Conservation (phyloP, 768 basidiomycete species). For the Mycena crocata region DNA sequence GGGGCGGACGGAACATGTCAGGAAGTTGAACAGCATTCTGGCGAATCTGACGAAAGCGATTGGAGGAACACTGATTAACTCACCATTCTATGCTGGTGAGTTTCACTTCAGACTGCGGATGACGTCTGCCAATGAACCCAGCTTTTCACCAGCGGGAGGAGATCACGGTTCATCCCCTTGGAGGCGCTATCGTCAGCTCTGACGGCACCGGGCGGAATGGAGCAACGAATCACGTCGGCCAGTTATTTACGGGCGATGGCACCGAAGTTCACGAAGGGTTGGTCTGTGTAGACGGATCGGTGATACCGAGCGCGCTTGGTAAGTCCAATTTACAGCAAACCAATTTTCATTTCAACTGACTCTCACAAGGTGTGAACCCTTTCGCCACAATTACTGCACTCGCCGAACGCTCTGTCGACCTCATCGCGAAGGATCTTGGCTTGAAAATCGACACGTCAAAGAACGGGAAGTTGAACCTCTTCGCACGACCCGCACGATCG, state of each 20-base stretch:
- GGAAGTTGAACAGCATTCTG: constrained; percentile 27
- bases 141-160: constrained; percentile 26
- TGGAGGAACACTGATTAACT: constrained; percentile 31
- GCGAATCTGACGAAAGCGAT: constrained; percentile 32
- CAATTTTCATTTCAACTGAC: not conserved
- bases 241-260: constrained; percentile 29
- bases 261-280: constrained; percentile 30
- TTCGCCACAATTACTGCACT: constrained; percentile 36
- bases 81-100: constrained; percentile 31
- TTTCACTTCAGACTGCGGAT: not conserved
- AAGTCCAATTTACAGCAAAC: not conserved
- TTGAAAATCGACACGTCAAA: constrained; percentile 1
- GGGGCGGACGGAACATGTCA: constrained; percentile 29
- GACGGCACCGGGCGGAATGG: constrained; percentile 32
- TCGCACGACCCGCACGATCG: constrained; percentile 24
- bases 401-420: constrained; percentile 32
- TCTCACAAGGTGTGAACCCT: constrained; percentile 28
- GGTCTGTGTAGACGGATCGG: constrained; percentile 33
- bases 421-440: constrained; percentile 7
- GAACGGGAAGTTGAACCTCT: constrained; percentile 30
- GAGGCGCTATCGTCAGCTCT: constrained; percentile 33
- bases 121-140: not conserved
- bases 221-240: constrained; percentile 30
- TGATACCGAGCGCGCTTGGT: constrained; percentile 36
- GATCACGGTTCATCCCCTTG: constrained; percentile 33